These are phyloP conservation scores for Hanseniaspora guilliermondii DNA, from an alignment of 805 yeast species.

Conservation along the genomic window DNA sequence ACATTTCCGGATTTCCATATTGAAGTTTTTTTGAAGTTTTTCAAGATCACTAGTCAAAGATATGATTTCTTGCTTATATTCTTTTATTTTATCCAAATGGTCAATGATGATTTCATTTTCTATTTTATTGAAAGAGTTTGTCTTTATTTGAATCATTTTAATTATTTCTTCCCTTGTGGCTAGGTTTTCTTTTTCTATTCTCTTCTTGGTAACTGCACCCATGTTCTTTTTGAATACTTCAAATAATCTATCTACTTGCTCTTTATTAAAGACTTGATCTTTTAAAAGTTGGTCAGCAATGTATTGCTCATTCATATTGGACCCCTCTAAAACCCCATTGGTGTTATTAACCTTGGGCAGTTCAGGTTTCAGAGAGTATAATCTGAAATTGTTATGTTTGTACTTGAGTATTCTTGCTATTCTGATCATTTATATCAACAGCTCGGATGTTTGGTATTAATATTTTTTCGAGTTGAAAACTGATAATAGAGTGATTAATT, in stretches of 20 bases:
- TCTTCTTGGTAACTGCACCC: not conserved
- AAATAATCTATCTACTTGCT: conserved; percentile 74
- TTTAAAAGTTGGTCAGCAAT: conserved; percentile 33
- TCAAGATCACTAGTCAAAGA: conserved; percentile 73
- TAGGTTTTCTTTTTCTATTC: conserved; percentile 42
- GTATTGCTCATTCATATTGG: conserved; percentile 9
- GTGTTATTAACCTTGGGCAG: not conserved
- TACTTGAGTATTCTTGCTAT: not conserved
- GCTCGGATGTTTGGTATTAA: too few relatives aligned
- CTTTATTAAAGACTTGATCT: conserved; percentile 54
- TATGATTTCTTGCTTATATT: conserved; percentile 77
- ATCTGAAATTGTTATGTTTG: not conserved
- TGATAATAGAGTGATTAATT: too few relatives aligned
- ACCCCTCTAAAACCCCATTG: not conserved
- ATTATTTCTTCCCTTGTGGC: conserved; percentile 78
- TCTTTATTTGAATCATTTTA: conserved; percentile 83
- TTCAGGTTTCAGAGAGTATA: not conserved
- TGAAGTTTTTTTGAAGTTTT: conserved; percentile 66
- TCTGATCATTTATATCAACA: not conserved
- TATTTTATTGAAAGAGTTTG: conserved; percentile 89
- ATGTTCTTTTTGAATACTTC: conserved; percentile 37
- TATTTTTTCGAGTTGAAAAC: too few relatives aligned
- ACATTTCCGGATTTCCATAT: conserved; percentile 83
- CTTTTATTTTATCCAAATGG: conserved; percentile 75
- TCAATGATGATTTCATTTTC: conserved; percentile 82